These are phyloP conservation scores for Dichotomopilus funicola DNA, from an alignment of 2,329 filamentous ascomycete genomes.

Conservation along the genomic window DNA sequence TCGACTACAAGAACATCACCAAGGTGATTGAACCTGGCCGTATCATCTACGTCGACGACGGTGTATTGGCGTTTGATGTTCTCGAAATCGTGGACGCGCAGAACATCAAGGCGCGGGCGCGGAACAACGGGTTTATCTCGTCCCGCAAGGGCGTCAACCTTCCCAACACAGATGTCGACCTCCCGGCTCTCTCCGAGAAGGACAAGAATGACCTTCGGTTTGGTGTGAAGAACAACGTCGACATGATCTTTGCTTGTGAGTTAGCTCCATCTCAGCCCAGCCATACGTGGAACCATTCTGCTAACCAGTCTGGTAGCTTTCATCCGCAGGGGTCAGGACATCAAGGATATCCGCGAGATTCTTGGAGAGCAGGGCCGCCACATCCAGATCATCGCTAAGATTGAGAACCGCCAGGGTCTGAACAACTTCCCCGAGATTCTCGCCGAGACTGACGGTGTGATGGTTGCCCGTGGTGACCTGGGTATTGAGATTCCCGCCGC, in stretches of 20 bases:
- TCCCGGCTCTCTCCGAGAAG: conserved; percentile 95
- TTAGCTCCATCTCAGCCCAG: neutral
- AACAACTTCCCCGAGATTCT: conserved; percentile 99
- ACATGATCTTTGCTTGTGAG: conserved; percentile 88
- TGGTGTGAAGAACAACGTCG: conserved; percentile 96
- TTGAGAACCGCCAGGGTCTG: conserved; percentile 98
- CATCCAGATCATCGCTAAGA: conserved; percentile 99
- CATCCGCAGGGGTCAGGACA: conserved; percentile 90
- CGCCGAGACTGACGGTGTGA: conserved; percentile 93
- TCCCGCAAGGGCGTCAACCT: conserved; percentile 99
- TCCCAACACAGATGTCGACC: conserved; percentile 96
- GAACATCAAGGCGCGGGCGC: conserved; percentile 76
- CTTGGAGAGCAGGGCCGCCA: conserved; percentile 87
- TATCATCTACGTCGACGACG: conserved; percentile 96
- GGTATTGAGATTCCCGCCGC: conserved; percentile 98
- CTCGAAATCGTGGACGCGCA: conserved; percentile 79
- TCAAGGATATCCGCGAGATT: conserved; percentile 83
- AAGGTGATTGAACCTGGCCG: conserved; percentile 90
- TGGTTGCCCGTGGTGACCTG: conserved; percentile 97
- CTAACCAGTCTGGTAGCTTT: conserved; percentile 46
- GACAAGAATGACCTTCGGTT: conserved; percentile 91
- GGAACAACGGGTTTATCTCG: conserved; percentile 98
- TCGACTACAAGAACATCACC: conserved; percentile 99
- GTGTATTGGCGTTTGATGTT: conserved; percentile 94
- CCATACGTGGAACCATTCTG: neutral